Evolutionary conservation across 495 filamentous ascomycete genomes (phyloP), one percentile per base, ranked within the genome.

Genomic region (Neurospora sp.): DNA sequence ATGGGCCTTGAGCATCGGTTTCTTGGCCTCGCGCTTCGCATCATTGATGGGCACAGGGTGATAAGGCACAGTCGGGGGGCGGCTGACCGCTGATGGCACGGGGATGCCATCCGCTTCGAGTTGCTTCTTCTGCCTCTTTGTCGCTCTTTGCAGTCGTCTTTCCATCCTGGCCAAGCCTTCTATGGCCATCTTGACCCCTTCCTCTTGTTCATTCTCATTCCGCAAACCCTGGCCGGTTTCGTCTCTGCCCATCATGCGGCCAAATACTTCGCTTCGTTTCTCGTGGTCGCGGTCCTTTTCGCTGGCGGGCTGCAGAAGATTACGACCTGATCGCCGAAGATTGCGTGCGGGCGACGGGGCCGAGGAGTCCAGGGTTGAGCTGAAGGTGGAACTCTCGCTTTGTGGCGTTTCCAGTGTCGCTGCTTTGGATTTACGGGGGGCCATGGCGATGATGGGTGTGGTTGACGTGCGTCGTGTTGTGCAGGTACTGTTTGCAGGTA

Each of bases 131-230:
- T 80, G 77, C 17, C 73, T 68, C 65, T 79, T 79, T 12, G 78
- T 79, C 8, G 74, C 76, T 8, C 61, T 45, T 44, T 72, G 70
- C 7, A 80, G 70, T 14, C 74, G 73, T 10, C 74, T 74, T 53
- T 81, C 79, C 78, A 79, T 80, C 44, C 73, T 65, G 2, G 70
- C 79, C 17, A 81, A 72, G 2, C 78, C 79, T 42, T 76, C 75
- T 31, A 81, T 78, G 69, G 79, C 80, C 2, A 73, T 41, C 20
- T 74, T 69, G 39, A 79, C 72, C 6, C 76, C 77, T n/a, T 78
- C 76, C 71, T 77, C 53, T 35, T 65, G 53, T 3, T 65, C 53
- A 14, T 65, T 65, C 0, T 39, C 38, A 8, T 65, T 6, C 53
- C 3, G 22, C 27, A 65, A 10, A 16, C 27, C 12, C 4, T 35